These are phyloP conservation scores for Hydrangea macrophylla DNA, from an alignment of 148 eudicot genomes.

Conservation along the genomic window DNA sequence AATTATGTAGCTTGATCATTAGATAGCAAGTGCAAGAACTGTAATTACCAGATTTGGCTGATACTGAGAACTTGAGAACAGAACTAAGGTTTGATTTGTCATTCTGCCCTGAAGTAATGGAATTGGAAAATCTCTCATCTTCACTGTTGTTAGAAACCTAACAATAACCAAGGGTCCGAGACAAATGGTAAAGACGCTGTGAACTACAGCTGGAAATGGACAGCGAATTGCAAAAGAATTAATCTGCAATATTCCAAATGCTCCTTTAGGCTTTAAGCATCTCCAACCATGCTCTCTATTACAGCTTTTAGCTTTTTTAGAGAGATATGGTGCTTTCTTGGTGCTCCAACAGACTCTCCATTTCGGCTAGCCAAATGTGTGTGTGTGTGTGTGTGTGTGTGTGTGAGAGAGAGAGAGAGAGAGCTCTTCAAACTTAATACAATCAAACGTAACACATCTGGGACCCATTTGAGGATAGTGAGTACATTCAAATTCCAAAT, in stretches of 20 bases:
- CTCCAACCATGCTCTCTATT: too few relatives aligned
- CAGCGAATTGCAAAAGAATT: not conserved
- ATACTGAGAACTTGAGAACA: conserved; percentile 28
- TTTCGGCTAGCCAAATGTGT: too few relatives aligned
- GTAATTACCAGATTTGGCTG: conserved; percentile 58
- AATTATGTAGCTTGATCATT: not conserved
- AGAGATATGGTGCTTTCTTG: too few relatives aligned
- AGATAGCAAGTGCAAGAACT: not conserved
- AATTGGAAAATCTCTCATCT: conserved; percentile 51
- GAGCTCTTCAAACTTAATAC: too few relatives aligned
- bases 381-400: too few relatives aligned
- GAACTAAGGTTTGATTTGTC: conserved; percentile 41
- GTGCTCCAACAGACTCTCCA: too few relatives aligned
- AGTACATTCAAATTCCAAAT: too few relatives aligned
- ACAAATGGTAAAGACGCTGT: not conserved
- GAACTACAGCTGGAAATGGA: not conserved
- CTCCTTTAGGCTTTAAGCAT: too few relatives aligned
- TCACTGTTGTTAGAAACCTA: conserved; percentile 62
- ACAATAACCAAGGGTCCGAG: not conserved
- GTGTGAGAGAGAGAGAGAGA: too few relatives aligned
- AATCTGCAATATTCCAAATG: not conserved
- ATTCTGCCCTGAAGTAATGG: conserved; percentile 50
- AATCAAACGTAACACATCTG: too few relatives aligned
- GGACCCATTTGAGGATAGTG: too few relatives aligned
- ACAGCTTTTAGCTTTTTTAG: too few relatives aligned